A percentile compares a stretch with the other conserved stretches of the same genome.
phyloP scores from a whole-genome alignment of 768 basidiomycete genomes.

The Epithele typhae region DNA sequence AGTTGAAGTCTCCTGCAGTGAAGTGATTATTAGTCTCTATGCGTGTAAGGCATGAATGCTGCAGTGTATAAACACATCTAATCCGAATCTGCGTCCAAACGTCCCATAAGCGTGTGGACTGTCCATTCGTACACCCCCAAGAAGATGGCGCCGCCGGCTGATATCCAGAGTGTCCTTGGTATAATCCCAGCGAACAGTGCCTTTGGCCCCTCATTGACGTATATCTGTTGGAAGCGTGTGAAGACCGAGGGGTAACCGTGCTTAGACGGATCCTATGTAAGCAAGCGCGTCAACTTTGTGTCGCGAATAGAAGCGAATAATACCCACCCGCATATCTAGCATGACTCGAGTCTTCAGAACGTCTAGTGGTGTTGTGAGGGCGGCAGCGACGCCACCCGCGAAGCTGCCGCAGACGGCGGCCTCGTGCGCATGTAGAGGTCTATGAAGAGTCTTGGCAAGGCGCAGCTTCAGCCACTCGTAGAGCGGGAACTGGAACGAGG shows the following conservation, averaged over 20 bases:
- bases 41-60: too few species aligned
- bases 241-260: conserved; percentile 51
- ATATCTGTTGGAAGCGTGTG: conserved; percentile 61
- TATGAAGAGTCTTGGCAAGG: conserved; percentile 49
- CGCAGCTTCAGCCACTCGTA: conserved; percentile 83
- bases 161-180: conserved; percentile 95
- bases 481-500: conserved; percentile 91
- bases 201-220: conserved; percentile 58
- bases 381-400: conserved; percentile 88
- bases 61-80: background rate
- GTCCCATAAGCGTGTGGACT: conserved; percentile 43
- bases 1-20: too few species aligned
- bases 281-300: background rate
- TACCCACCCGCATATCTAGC: conserved; percentile 79
- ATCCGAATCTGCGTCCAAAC: background rate
- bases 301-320: background rate
- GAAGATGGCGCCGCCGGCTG: conserved; percentile 94
- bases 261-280: conserved; percentile 42
- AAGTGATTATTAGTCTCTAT: too few species aligned
- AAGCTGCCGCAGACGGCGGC: conserved; percentile 88
- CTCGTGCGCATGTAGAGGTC: conserved; percentile 62
- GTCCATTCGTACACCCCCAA: conserved; percentile 94
- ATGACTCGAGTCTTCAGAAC: conserved; percentile 97
- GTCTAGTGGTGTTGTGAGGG: conserved; percentile 89
- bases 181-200: conserved; percentile 86